Conservation (phyloP, 2,329 filamentous ascomycete genomes). For the Hymenoscyphus repandus region DNA sequence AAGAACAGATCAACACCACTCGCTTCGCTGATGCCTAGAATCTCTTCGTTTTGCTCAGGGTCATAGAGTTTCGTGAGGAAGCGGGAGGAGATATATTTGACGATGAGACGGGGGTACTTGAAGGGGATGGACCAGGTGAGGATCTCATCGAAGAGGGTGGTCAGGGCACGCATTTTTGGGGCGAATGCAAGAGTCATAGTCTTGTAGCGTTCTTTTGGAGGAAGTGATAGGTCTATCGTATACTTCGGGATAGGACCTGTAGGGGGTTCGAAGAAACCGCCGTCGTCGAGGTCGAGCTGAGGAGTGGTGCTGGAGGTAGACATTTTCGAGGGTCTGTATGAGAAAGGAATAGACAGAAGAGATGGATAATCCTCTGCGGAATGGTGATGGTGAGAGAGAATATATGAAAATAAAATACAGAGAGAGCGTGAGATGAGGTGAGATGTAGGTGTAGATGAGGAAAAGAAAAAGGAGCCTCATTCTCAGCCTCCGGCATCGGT, state of each 20-base stretch:
- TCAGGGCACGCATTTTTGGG: conserved; percentile 38
- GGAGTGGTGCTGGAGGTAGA: too few relatives aligned
- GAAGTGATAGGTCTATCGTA: conserved; percentile 49
- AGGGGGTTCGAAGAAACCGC: neutral
- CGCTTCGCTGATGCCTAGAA: conserved; percentile 49
- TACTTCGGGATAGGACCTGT: conserved; percentile 33
- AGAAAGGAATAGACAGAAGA: too few relatives aligned
- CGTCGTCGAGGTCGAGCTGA: too few relatives aligned
- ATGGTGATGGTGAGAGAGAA: too few relatives aligned
- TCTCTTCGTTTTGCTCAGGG: conserved; percentile 53
- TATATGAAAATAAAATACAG: too few relatives aligned
- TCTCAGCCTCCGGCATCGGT: too few relatives aligned
- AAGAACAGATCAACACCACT: conserved; percentile 52
- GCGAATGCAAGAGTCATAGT: conserved; percentile 42
- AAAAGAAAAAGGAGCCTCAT: too few relatives aligned
- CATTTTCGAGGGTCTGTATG: too few relatives aligned
- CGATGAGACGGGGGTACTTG: conserved; percentile 18
- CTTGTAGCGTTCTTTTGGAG: conserved; percentile 47
- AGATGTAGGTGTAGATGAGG: too few relatives aligned
- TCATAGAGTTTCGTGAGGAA: conserved; percentile 46
- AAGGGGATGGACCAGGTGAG: conserved; percentile 30
- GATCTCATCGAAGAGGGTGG: conserved; percentile 46
- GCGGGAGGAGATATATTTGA: conserved; percentile 37
- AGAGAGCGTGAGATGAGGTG: too few relatives aligned
- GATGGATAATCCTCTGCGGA: too few relatives aligned